Percentiles rank a stretch among this genome's conserved stretches.
These are phyloP conservation scores for Tetrastigma voinierianum DNA, from an alignment of 164 flowering plant species.

Conservation along the genomic window DNA sequence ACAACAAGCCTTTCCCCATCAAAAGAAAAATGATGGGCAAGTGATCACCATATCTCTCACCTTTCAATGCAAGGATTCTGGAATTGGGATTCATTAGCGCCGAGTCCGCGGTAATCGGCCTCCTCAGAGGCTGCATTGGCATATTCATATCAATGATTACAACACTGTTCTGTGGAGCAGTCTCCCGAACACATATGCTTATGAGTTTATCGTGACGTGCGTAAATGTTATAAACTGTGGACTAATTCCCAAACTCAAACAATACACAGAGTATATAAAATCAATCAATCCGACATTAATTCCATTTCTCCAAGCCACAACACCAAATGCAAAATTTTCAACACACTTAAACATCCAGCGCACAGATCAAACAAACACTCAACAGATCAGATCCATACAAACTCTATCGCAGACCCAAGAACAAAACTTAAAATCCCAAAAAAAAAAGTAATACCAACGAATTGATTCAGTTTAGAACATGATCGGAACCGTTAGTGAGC, in stretches of 20 bases:
- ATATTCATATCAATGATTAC: constrained; percentile 94
- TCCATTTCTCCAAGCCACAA: not conserved
- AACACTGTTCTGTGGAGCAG: constrained; percentile 94
- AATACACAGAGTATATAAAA: constrained; percentile 60
- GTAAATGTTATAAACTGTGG: constrained; percentile 95
- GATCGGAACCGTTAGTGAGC: not conserved
- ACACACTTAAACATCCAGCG: not conserved
- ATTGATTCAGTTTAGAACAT: too few species aligned
- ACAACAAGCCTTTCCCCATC: too few species aligned
- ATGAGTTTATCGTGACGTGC: constrained; percentile 93
- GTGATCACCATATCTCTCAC: constrained; percentile 28
- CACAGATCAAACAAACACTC: constrained; percentile 1
- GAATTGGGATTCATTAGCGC: constrained; percentile 97
- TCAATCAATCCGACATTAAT: constrained; percentile 16
- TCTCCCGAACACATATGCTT: constrained; percentile 98
- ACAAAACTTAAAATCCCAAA: not conserved
- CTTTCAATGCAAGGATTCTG: constrained; percentile 94
- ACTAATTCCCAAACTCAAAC: constrained; percentile 84
- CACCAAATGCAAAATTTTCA: not conserved
- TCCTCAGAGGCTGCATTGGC: constrained; percentile 96
- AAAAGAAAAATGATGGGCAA: not conserved
- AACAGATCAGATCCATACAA: not conserved
- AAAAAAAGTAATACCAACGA: too few species aligned
- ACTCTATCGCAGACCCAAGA: not conserved
- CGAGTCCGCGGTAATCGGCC: constrained; percentile 98